A percentile compares a stretch with the other conserved stretches of the same genome.
Evolutionary conservation across 1,284 basidiomycete genomes (phyloP).

Genomic region (Boletus hoseneyae): DNA sequence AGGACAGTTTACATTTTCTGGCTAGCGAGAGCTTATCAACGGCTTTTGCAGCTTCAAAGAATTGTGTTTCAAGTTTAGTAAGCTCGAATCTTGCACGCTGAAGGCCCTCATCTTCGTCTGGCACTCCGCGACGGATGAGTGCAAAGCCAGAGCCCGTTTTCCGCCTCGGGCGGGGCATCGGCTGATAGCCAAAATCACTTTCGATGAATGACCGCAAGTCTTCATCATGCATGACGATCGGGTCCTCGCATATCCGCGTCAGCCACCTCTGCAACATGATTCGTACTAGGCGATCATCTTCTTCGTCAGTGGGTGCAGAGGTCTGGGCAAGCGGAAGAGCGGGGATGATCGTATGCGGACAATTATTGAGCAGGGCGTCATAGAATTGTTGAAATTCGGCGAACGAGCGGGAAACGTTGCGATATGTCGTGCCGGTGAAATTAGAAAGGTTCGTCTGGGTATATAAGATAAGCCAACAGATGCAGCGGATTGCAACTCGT

Average conservation of each 20-base stretch:
- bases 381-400: constrained; percentile 90
- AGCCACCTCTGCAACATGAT: constrained; percentile 94
- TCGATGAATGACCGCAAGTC: constrained; percentile 91
- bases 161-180: constrained; percentile 68
- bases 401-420: constrained; percentile 89
- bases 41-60: constrained; percentile 84
- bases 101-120: constrained; percentile 83
- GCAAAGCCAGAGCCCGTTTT: constrained; percentile 68
- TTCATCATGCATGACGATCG: constrained; percentile 82
- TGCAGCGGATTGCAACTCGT: not conserved
- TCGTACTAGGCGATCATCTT: constrained; percentile 90
- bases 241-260: constrained; percentile 84
- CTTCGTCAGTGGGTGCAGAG: constrained; percentile 92
- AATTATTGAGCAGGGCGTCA: constrained; percentile 78
- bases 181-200: constrained; percentile 92
- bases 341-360: constrained; percentile 89
- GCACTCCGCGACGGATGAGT: constrained; percentile 66
- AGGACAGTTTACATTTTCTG: constrained; percentile 60
- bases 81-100: constrained; percentile 86
- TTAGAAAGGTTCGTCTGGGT: constrained; percentile 88
- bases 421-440: constrained; percentile 84
- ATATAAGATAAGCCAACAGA: not conserved
- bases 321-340: constrained; percentile 90
- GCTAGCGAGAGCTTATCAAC: constrained; percentile 79
- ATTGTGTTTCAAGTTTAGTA: constrained; percentile 85